Base-by-base conservation (phyloP, 2,329 filamentous ascomycete genomes). In the Colletotrichum spaethianum region DNA sequence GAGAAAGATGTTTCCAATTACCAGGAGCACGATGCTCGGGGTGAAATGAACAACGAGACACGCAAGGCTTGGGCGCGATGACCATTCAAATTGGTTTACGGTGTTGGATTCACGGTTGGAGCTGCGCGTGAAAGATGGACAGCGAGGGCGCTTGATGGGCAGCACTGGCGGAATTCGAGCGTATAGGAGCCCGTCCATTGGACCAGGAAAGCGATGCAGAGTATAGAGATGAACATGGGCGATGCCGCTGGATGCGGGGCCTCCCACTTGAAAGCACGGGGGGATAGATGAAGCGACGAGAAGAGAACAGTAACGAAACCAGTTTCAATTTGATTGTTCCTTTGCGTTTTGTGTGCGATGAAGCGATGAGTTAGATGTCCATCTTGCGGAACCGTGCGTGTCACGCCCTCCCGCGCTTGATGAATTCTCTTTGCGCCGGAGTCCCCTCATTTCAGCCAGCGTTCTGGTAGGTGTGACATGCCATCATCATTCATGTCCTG, bases 261-360 rank as follows among this genome's bases (percentile, higher is more conserved):
- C 36, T 36, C 26, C 23, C n/a, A 18, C 52, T 23, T 28, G 57
- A 57, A 5, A 23, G 57, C 20, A 18, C 60, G 31, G 11, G 48
- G 38, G 42, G n/a, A n/a, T 64, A 63, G 65, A 72, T 26, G 52
- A 52, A 52, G 44, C 26, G 46, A 63, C 53, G 59, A 64, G 28
- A 42, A 63, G 59, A 59, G 36, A 59, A 44, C 18, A 64, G 50
- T 31, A 40, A 68, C 65, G 23, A 69, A 55, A 59, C 16, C 26
- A 69, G 36, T 60, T 46, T 55, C 40, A 20, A n/a, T 20, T 31
- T 26, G 48, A 40, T 53, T 40, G 40, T 46, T 71, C 42, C 42
- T 60, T n/a, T 53, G 9, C 38, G 38, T 53, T 28, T 44, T 16
- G 23, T 40, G 56, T 9, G 26, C 12, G 48, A 53, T 14, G 26